Evolutionary conservation across 2,329 filamentous ascomycete species (phyloP).

Genomic region (Fonsecaea nubica): DNA sequence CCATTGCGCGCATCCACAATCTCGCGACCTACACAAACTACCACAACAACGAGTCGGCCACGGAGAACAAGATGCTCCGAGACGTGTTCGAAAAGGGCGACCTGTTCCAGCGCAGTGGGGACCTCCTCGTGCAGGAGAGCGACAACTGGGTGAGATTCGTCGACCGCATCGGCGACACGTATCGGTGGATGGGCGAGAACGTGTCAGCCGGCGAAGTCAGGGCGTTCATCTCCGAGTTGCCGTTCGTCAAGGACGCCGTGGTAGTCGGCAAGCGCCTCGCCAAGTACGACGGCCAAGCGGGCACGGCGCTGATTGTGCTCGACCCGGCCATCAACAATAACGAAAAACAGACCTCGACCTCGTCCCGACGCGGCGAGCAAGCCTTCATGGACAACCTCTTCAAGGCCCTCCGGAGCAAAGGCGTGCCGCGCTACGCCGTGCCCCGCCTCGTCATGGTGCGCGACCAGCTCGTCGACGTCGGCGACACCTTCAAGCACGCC

Average conservation of each 20-base stretch:
- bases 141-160: constrained; percentile 79
- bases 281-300: constrained; percentile 57
- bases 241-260: constrained; percentile 75
- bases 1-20: constrained; percentile 71
- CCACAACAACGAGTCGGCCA: constrained; percentile 74
- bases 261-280: constrained; percentile 71
- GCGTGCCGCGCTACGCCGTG: constrained; percentile 55
- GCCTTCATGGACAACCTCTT: constrained; percentile 51
- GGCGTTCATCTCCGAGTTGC: constrained; percentile 70
- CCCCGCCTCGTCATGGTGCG: constrained; percentile 56
- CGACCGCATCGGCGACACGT: constrained; percentile 66
- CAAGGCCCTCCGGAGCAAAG: constrained; percentile 49
- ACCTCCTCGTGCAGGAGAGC: constrained; percentile 73
- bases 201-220: constrained; percentile 81
- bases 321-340: constrained; percentile 39
- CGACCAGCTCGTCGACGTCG: constrained; percentile 53
- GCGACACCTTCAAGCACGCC: constrained; percentile 59
- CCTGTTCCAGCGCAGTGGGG: constrained; percentile 81
- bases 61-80: constrained; percentile 74
- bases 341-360: not conserved
- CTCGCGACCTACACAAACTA: constrained; percentile 78
- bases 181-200: constrained; percentile 74
- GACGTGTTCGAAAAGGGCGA: constrained; percentile 77
- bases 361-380: constrained; percentile 31
- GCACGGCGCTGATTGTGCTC: constrained; percentile 55